These are phyloP conservation scores for Otatea glauca DNA, from an alignment of 176 grass and related monocot species.

Conservation along the genomic window DNA sequence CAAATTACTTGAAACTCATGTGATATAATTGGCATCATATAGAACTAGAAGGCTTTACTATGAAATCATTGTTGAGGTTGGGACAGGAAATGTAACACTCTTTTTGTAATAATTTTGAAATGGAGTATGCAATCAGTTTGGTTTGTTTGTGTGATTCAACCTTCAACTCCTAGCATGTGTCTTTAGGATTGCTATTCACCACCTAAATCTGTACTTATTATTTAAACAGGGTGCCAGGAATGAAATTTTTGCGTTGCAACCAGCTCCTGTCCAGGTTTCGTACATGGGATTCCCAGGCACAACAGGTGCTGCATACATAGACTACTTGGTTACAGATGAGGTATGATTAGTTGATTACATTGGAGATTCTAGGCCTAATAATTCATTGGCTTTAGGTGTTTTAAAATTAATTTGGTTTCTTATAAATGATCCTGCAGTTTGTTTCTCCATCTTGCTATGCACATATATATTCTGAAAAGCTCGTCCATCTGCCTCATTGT, in stretches of 20 bases:
- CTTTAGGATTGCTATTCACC: constrained; percentile 15
- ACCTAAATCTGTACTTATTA: constrained; percentile 33
- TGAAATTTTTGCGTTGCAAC: constrained; percentile 89
- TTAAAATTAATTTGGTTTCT: constrained; percentile 22
- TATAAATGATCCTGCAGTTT: constrained; percentile 66
- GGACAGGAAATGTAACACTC: background rate
- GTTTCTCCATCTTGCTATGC: constrained; percentile 73
- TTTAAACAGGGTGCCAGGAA: constrained; percentile 79
- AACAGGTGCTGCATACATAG: constrained; percentile 81
- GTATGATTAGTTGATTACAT: constrained; percentile 33
- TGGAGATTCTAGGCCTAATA: background rate
- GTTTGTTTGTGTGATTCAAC: background rate
- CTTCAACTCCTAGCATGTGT: background rate
- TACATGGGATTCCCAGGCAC: constrained; percentile 95
- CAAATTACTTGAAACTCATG: background rate
- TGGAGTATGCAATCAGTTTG: background rate
- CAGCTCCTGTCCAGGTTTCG: constrained; percentile 81
- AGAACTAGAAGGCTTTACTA: background rate
- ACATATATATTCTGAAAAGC: constrained; percentile 87
- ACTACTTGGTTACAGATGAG: constrained; percentile 92
- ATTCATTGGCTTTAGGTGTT: background rate
- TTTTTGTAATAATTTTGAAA: background rate
- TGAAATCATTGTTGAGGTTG: background rate
- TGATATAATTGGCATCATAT: background rate
- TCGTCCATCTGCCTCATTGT: constrained; percentile 87